Evolutionary conservation across 768 basidiomycete species (phyloP).

Genomic region (Agaricus subrufescens): DNA sequence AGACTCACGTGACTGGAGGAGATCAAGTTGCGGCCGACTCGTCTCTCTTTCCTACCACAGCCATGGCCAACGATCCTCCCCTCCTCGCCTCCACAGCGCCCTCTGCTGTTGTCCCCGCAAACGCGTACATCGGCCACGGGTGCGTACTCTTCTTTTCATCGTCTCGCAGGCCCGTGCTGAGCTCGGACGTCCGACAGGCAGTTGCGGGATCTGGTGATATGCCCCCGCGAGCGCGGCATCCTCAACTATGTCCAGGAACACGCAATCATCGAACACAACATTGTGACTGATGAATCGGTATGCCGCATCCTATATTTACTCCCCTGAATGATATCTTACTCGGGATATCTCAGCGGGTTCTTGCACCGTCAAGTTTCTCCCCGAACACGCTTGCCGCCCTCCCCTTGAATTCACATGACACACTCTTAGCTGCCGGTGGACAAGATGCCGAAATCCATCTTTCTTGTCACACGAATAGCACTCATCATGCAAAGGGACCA

Average conservation of each 20-base stretch:
- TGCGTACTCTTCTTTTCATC: constrained; percentile 25
- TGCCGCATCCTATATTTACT: constrained; percentile 17
- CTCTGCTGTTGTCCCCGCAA: constrained; percentile 33
- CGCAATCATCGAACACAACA: constrained; percentile 59
- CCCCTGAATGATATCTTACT: constrained; percentile 10
- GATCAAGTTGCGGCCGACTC: not conserved
- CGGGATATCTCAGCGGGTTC: constrained; percentile 24
- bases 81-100: constrained; percentile 40
- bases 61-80: constrained; percentile 46
- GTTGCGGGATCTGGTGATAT: constrained; percentile 73
- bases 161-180: constrained; percentile 9
- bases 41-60: constrained; percentile 3
- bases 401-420: constrained; percentile 37
- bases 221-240: constrained; percentile 60
- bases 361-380: constrained; percentile 44
- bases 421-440: constrained; percentile 58
- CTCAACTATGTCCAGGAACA: constrained; percentile 56
- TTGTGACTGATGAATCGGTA: constrained; percentile 43
- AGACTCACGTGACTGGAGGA: no score
- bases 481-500: not conserved
- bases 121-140: constrained; percentile 61
- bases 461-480: constrained; percentile 24
- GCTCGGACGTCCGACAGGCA: constrained; percentile 39
- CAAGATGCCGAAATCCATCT: constrained; percentile 64
- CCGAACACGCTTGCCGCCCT: constrained; percentile 55